These are phyloP conservation scores for Ganoderma multipileum DNA, from an alignment of 1,284 basidiomycete species.

Conservation along the genomic window DNA sequence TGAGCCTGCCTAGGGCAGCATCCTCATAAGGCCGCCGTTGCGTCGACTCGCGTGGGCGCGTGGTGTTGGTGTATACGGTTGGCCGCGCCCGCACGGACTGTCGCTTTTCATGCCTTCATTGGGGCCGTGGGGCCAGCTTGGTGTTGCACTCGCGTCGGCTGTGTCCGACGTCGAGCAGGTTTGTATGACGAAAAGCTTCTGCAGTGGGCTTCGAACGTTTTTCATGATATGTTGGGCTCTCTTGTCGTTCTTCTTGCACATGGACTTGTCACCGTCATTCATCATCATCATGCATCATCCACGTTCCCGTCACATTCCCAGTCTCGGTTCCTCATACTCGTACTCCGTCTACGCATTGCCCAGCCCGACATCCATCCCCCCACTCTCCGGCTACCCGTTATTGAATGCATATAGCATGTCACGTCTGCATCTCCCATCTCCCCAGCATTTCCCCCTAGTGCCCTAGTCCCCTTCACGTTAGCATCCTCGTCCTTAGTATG, in stretches of 20 bases:
- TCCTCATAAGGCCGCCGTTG: conserved; percentile 5
- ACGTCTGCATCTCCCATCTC: conserved; percentile 11
- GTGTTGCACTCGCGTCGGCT: conserved; percentile 1
- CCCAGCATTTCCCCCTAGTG: conserved; percentile 10
- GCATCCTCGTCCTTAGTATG: conserved; percentile 1
- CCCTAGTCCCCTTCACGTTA: conserved; percentile 1
- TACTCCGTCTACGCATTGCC: conserved; percentile 9
- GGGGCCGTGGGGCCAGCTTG: not conserved
- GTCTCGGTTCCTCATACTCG: conserved; percentile 15
- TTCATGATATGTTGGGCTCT: conserved; percentile 31
- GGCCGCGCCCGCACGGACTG: not conserved
- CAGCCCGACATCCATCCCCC: not conserved
- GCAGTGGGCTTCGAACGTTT: conserved; percentile 32
- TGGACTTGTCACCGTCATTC: conserved; percentile 36
- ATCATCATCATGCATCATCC: conserved; percentile 34
- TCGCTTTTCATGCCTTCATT: not conserved
- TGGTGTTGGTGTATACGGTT: not conserved
- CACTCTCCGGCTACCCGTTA: conserved; percentile 2
- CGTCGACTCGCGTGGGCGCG: not conserved
- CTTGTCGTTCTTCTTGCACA: conserved; percentile 34
- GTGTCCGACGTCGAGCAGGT: conserved; percentile 19
- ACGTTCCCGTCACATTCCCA: conserved; percentile 18
- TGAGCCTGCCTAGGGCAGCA: not conserved
- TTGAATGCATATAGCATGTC: conserved; percentile 9
- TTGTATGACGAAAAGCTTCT: conserved; percentile 36